These are phyloP conservation scores for Mycena belliarum DNA, from an alignment of 768 basidiomycete genomes.

Conservation along the genomic window DNA sequence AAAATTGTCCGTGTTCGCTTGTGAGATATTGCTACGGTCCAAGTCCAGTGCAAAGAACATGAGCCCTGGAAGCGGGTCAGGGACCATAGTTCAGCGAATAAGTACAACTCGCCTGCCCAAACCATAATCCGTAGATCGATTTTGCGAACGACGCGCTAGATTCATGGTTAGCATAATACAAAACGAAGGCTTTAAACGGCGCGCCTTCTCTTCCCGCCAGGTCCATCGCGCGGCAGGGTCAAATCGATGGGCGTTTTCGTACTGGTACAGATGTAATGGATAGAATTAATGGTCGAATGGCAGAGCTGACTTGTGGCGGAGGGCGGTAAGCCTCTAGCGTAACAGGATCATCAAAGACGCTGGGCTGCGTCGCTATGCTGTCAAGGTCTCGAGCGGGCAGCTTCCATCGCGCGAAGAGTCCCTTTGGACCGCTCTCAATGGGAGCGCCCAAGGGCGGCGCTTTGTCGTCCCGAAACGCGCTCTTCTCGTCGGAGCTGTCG, in stretches of 20 bases:
- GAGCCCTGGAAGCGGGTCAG: conserved; percentile 22
- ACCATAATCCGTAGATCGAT: conserved; percentile 61
- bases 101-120: conserved; percentile 44
- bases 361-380: conserved; percentile 58
- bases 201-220: conserved; percentile 60
- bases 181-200: too few species aligned
- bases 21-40: conserved; percentile 61
- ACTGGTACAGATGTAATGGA: conserved; percentile 22
- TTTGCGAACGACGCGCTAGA: conserved; percentile 55
- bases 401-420: conserved; percentile 35
- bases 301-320: conserved; percentile 32
- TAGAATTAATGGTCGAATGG: neutral
- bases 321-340: conserved; percentile 54
- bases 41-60: conserved; percentile 67
- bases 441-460: conserved; percentile 34
- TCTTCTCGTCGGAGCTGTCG: conserved; percentile 4
- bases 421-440: conserved; percentile 22
- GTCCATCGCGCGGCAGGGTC: conserved; percentile 71
- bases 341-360: conserved; percentile 60
- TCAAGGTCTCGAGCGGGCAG: conserved; percentile 41
- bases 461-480: conserved; percentile 9
- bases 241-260: conserved; percentile 66
- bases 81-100: neutral
- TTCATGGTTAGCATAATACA: neutral
- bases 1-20: conserved; percentile 72